These are phyloP conservation scores for Neobulgaria alba DNA, from an alignment of 2,329 filamentous ascomycete species.

Conservation along the genomic window DNA sequence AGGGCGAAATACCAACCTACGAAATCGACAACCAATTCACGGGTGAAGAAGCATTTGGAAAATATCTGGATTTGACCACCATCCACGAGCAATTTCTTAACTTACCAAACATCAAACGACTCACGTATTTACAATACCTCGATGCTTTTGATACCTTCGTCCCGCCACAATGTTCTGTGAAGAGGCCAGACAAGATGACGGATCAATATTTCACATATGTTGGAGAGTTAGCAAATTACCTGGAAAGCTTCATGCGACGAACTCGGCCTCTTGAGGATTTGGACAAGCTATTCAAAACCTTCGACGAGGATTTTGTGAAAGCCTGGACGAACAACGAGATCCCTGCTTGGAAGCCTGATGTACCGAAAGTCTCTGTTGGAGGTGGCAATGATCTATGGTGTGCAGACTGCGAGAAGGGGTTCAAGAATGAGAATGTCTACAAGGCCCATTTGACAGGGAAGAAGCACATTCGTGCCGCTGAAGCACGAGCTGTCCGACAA, in stretches of 20 bases:
- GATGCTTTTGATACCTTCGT: constrained; percentile 84
- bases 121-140: constrained; percentile 88
- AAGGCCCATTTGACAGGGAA: constrained; percentile 81
- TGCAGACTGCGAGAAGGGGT: constrained; percentile 84
- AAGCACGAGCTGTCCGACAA: constrained; percentile 47
- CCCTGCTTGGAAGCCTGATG: constrained; percentile 64
- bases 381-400: constrained; percentile 71
- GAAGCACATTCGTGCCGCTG: constrained; percentile 82
- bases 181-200: constrained; percentile 75
- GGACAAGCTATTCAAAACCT: constrained; percentile 64
- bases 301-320: constrained; percentile 76
- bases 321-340: constrained; percentile 76
- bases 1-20: constrained; percentile 52
- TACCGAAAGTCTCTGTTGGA: constrained; percentile 15
- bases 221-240: constrained; percentile 67
- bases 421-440: constrained; percentile 92
- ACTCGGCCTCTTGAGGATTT: constrained; percentile 81
- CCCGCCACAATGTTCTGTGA: constrained; percentile 63
- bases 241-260: constrained; percentile 80
- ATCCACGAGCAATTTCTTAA: constrained; percentile 88
- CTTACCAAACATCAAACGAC: constrained; percentile 72
- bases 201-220: constrained; percentile 91
- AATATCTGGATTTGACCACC: constrained; percentile 80
- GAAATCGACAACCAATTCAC: constrained; percentile 89
- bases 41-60: constrained; percentile 87